Evolutionary conservation across 345 rosid species (phyloP).

Genomic region (Erodium maritimum): DNA sequence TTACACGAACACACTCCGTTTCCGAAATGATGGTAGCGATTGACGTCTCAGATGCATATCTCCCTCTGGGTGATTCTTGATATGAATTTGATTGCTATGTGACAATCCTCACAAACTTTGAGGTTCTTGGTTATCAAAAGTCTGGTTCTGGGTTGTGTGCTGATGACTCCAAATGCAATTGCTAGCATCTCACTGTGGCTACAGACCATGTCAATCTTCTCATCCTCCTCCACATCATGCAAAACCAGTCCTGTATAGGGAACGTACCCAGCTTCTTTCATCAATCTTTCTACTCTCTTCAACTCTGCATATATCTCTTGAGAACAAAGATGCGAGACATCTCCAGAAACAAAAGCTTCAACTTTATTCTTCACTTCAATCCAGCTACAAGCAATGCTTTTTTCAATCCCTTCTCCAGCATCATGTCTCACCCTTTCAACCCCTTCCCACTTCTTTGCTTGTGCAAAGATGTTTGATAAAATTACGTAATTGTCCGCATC

Average conservation of each 20-base stretch:
- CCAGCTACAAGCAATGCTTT: constrained; percentile 30
- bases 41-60: constrained; percentile 27
- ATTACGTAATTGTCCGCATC: constrained; percentile 25
- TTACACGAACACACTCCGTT: constrained; percentile 26
- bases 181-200: constrained; percentile 33
- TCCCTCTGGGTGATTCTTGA: constrained; percentile 26
- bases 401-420: constrained; percentile 24
- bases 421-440: constrained; percentile 20
- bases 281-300: constrained; percentile 23
- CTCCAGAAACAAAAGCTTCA: constrained; percentile 29
- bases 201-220: constrained; percentile 19
- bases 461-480: constrained; percentile 27
- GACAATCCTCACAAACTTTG: constrained; percentile 32
- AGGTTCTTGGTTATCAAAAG: constrained; percentile 31
- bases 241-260: constrained; percentile 24
- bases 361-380: constrained; percentile 27
- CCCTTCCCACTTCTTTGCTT: constrained; percentile 24
- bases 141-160: constrained; percentile 17
- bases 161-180: constrained; percentile 29
- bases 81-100: constrained; percentile 26
- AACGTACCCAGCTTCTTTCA: constrained; percentile 26
- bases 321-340: constrained; percentile 21
- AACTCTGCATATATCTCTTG: constrained; percentile 22
- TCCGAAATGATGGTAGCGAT: constrained; percentile 29
- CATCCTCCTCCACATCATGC: constrained; percentile 30